These are phyloP conservation scores for Pelargonium fulgidum DNA, from an alignment of 441 rosid genomes.

Conservation along the genomic window DNA sequence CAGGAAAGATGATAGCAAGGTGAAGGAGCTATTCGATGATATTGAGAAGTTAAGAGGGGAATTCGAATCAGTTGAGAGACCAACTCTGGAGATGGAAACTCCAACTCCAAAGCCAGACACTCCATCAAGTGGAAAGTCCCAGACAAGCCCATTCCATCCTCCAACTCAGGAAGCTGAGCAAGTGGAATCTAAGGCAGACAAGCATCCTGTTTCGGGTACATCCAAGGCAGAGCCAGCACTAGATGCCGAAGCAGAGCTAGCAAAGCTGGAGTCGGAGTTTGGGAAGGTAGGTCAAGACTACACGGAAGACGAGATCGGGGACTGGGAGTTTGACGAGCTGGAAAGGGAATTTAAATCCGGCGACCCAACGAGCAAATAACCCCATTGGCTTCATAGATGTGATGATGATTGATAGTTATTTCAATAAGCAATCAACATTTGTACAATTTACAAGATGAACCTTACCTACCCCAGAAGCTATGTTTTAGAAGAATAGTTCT, in stretches of 20 bases:
- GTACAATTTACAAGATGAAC: constrained; percentile 15
- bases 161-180: constrained; percentile 26
- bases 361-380: constrained; percentile 30
- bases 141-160: constrained; percentile 23
- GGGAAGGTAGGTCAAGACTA: constrained; percentile 76
- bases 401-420: too few species aligned
- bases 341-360: constrained; percentile 67
- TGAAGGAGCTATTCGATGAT: constrained; percentile 69
- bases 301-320: constrained; percentile 70
- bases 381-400: too few species aligned
- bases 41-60: constrained; percentile 62
- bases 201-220: constrained; percentile 27
- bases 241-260: constrained; percentile 80
- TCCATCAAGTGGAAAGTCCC: constrained; percentile 25
- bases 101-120: constrained; percentile 37
- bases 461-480: constrained; percentile 22
- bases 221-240: constrained; percentile 35
- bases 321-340: constrained; percentile 97
- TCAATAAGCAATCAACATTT: constrained; percentile 7
- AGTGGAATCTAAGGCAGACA: not conserved
- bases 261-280: constrained; percentile 86
- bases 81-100: constrained; percentile 64
- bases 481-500: constrained; percentile 27
- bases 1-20: constrained; percentile 63
- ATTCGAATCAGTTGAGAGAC: constrained; percentile 85